These are phyloP conservation scores for Cercospora beticola DNA, from an alignment of 2,329 filamentous ascomycete species.

Conservation along the genomic window DNA sequence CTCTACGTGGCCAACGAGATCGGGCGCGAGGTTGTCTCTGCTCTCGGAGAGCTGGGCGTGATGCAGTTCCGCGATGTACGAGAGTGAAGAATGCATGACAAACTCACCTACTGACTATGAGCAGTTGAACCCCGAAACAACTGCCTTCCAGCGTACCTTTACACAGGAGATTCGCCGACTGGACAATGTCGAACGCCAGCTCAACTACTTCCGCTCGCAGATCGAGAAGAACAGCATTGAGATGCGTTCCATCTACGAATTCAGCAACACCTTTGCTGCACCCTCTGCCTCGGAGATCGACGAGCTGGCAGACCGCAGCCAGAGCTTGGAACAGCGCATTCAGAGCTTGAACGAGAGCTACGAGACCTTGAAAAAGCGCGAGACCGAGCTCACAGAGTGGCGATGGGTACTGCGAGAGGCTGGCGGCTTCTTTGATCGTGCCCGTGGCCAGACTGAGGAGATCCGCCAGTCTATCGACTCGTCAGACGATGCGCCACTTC, in stretches of 20 bases:
- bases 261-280: constrained; percentile 75
- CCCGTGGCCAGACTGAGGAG: constrained; percentile 93
- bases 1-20: constrained; percentile 99
- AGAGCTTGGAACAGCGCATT: constrained; percentile 88
- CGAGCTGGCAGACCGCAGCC: constrained; percentile 86
- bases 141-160: constrained; percentile 94
- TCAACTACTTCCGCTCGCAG: constrained; percentile 91
- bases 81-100: constrained; percentile 24
- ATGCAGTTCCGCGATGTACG: constrained; percentile 97
- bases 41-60: constrained; percentile 89
- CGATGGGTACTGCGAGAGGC: constrained; percentile 96
- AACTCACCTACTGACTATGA: constrained; percentile 26
- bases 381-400: constrained; percentile 97
- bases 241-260: constrained; percentile 87
- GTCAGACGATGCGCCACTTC: constrained; percentile 87
- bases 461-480: constrained; percentile 85
- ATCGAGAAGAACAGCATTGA: constrained; percentile 90
- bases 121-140: constrained; percentile 88
- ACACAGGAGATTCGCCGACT: constrained; percentile 96
- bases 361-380: constrained; percentile 95
- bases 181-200: constrained; percentile 96
- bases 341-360: constrained; percentile 95
- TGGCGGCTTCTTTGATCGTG: constrained; percentile 94
- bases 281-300: constrained; percentile 95
- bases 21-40: constrained; percentile 93